Evolutionary conservation across 345 rosid genomes (phyloP), one percentile per base, ranked within the genome.

Genomic region (Sapria himalayana): DNA sequence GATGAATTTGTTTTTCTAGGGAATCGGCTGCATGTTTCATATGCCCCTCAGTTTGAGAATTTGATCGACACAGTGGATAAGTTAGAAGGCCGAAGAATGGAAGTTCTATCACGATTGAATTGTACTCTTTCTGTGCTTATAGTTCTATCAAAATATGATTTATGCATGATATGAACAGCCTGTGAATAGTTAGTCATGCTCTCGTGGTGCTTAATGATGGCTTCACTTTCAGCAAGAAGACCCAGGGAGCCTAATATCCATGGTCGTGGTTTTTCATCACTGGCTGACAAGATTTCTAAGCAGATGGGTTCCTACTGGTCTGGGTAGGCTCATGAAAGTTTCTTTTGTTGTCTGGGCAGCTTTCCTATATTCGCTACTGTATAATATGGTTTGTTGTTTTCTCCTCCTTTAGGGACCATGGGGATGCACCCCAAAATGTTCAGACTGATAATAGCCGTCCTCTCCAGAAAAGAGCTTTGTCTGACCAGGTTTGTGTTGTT

Each of bases 41-140:
- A 79, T 71, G 94, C 93, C 52, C 67, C 91, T 18, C 71, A 76
- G 5, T 89, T 71, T 41, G 95, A 89, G 60, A 72, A 61, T 44
- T 48, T 76, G 2, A 31, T 41, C 23, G 98, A 82, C 57, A 74
- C 95, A 8, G 67, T 56, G 59, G 78, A 72, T 27, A 86, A 78
- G 76, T 49, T 86, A 60, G 94, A 86, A 52, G 63, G 68, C 9
- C 70, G 91, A 41, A 70, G 80, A 57, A 78, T 55, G 60, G 93
- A 81, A 63, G 78, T 85, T 29, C 58, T 72, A 31, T 58, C 69
- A 2, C 61, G 85, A 46, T 54, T 73, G 22, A 76, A 73, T 53
- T 16, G 89, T 81, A 65, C 51, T 18, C 18, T 18, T 18, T 25
- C 5, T 33, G 10, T 11, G 23, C 17, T 12, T 12, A 15, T n/a